Percentiles rank a stretch among this genome's conserved stretches.
These are phyloP conservation scores for Rhinocladiella mackenziei DNA, from an alignment of 2,329 filamentous ascomycete species.

Conservation along the genomic window DNA sequence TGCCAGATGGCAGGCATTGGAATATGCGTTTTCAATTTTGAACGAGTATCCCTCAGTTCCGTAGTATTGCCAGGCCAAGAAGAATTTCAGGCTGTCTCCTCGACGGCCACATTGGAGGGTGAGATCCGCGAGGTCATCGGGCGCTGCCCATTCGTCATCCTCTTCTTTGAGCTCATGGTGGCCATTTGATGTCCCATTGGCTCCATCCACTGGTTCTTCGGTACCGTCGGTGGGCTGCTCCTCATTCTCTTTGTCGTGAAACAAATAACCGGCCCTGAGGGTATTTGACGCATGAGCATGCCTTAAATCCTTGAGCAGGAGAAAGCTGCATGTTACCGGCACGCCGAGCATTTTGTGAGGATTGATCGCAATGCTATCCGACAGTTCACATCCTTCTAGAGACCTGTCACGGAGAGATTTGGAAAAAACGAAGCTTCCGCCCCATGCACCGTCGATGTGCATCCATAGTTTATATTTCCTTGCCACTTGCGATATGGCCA, in stretches of 20 bases:
- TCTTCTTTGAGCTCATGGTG: not conserved
- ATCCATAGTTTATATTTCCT: constrained; percentile 74
- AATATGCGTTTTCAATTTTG: constrained; percentile 70
- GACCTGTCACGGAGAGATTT: constrained; percentile 55
- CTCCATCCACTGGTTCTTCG: not conserved
- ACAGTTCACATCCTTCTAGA: constrained; percentile 66
- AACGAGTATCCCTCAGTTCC: constrained; percentile 67
- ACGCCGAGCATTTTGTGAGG: constrained; percentile 97
- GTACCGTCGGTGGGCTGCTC: constrained; percentile 35
- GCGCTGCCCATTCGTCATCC: constrained; percentile 46
- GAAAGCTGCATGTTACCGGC: constrained; percentile 84
- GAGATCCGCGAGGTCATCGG: constrained; percentile 87
- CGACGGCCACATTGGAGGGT: constrained; percentile 89
- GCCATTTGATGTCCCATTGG: not conserved
- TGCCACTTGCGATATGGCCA: constrained; percentile 66
- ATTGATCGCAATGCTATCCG: constrained; percentile 80
- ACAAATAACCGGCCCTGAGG: constrained; percentile 79
- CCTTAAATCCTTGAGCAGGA: constrained; percentile 71
- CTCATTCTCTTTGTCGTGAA: constrained; percentile 56
- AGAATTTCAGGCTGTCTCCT: constrained; percentile 81
- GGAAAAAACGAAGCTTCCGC: constrained; percentile 77
- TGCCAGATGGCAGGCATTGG: constrained; percentile 66
- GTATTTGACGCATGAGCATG: constrained; percentile 82
- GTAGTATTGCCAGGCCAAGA: constrained; percentile 85
- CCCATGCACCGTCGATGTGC: constrained; percentile 91